These are phyloP conservation scores for Paecilomyces variotii DNA, from an alignment of 2,329 filamentous ascomycete genomes.

Conservation along the genomic window DNA sequence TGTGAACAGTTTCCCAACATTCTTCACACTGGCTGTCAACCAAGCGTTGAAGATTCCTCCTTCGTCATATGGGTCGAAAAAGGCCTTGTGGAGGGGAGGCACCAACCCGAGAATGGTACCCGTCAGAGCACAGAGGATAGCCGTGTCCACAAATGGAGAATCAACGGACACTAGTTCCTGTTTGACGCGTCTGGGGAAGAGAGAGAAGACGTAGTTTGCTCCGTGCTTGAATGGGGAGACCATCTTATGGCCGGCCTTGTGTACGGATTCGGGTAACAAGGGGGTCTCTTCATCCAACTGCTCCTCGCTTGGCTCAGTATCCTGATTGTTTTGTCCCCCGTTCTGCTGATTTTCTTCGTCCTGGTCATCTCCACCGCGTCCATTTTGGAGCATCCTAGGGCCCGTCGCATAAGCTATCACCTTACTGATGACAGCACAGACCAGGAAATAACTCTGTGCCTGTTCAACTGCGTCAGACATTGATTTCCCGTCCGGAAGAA, in stretches of 20 bases:
- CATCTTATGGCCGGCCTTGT: conserved; percentile 9
- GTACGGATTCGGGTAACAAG: conserved; percentile 38
- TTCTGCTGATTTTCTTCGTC: conserved; percentile 18
- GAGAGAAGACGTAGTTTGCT: conserved; percentile 20
- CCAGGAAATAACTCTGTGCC: conserved; percentile 58
- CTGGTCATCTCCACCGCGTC: conserved; percentile 14
- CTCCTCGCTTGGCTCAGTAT: conserved; percentile 12
- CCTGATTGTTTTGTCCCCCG: conserved; percentile 18
- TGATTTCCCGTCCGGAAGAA: conserved; percentile 39
- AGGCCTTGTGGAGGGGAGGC: conserved; percentile 51
- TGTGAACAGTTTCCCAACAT: conserved; percentile 57
- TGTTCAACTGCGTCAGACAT: conserved; percentile 45
- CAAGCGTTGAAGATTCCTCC: conserved; percentile 60
- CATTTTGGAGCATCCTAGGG: conserved; percentile 47
- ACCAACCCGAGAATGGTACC: conserved; percentile 54
- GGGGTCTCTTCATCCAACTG: conserved; percentile 41
- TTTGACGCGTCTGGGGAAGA: conserved; percentile 24
- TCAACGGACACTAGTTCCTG: conserved; percentile 32
- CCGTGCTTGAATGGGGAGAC: conserved; percentile 15
- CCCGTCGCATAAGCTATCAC: conserved; percentile 58
- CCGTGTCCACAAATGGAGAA: conserved; percentile 52
- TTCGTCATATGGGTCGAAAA: conserved; percentile 50
- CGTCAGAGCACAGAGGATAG: conserved; percentile 52
- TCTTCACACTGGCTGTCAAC: conserved; percentile 55
- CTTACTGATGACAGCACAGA: conserved; percentile 57